Conservation (phyloP, 345 rosid species). For the Conringia planisiliqua region DNA sequence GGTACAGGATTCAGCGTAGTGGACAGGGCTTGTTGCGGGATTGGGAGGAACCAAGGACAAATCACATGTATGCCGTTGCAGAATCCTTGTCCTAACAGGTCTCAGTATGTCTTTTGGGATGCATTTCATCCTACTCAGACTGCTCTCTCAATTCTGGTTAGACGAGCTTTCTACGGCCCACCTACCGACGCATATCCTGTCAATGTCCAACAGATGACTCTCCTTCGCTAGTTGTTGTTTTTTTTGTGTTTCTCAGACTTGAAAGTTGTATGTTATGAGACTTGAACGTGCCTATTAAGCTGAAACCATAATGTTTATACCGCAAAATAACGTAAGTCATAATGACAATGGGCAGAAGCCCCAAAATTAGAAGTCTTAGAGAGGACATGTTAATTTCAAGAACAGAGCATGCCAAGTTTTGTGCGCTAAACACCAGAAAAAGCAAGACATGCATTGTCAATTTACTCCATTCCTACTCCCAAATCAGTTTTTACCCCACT, state of each 20-base stretch:
- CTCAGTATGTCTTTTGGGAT: slow-evolving; percentile 74
- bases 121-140: slow-evolving; percentile 90
- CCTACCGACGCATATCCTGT: slow-evolving; percentile 61
- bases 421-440: neutral
- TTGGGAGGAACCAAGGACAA: slow-evolving; percentile 63
- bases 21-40: slow-evolving; percentile 78
- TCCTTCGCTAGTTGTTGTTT: slow-evolving; percentile 27
- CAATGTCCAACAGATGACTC: slow-evolving; percentile 69
- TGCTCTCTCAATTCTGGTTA: slow-evolving; percentile 53
- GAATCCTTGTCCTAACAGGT: slow-evolving; percentile 55
- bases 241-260: neutral
- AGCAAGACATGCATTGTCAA: slow-evolving; percentile 12
- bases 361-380: neutral
- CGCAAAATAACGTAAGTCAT: slow-evolving; percentile 7
- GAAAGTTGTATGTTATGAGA: slow-evolving; percentile 8
- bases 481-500: slow-evolving; percentile 64
- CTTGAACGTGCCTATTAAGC: slow-evolving; percentile 13
- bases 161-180: slow-evolving; percentile 64
- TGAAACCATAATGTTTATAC: slow-evolving; percentile 3
- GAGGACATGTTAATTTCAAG: slow-evolving; percentile 10
- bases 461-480: slow-evolving; percentile 7
- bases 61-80: slow-evolving; percentile 68
- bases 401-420: slow-evolving; percentile 22
- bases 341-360: slow-evolving; percentile 16
- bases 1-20: slow-evolving; percentile 63